Conservation (phyloP, 257 asterid genomes). For the Nicotiana sylvestris region DNA sequence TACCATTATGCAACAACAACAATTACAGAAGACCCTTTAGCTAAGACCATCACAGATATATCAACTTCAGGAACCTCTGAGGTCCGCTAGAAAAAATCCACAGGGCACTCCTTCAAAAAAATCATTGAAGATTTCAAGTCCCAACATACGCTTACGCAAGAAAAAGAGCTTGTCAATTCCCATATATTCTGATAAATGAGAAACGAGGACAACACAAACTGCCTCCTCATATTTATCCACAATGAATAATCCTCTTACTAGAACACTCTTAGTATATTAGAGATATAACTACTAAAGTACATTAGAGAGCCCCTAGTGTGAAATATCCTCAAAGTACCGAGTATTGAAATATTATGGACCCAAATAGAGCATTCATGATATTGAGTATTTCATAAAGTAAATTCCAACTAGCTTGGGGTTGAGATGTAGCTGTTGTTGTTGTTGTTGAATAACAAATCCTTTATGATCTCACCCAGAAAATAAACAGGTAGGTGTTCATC, state of each 20-base stretch:
- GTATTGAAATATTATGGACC: too few species aligned
- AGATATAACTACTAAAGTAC: too few species aligned
- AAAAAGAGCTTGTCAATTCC: neutral
- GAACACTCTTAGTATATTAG: too few species aligned
- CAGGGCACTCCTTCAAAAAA: neutral
- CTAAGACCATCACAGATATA: neutral
- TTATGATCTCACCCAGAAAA: neutral
- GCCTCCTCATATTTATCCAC: neutral
- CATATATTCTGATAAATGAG: neutral
- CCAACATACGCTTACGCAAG: neutral
- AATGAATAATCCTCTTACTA: too few species aligned
- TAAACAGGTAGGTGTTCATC: neutral
- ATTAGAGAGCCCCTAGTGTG: too few species aligned
- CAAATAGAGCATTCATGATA: too few species aligned
- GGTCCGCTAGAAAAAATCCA: neutral
- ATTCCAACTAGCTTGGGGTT: too few species aligned
- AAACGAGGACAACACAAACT: neutral
- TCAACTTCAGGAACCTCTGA: constrained; percentile 5
- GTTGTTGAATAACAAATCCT: neutral
- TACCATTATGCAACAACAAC: neutral
- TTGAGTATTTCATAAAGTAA: too few species aligned
- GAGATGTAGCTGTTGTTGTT: too few species aligned
- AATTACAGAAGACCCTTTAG: neutral
- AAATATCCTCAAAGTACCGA: too few species aligned
- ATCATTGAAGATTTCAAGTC: neutral